Percentiles rank a stretch among this genome's conserved stretches.
phyloP scores from a whole-genome alignment of 106 monocot genomes.

The Cymbidium sinense region DNA sequence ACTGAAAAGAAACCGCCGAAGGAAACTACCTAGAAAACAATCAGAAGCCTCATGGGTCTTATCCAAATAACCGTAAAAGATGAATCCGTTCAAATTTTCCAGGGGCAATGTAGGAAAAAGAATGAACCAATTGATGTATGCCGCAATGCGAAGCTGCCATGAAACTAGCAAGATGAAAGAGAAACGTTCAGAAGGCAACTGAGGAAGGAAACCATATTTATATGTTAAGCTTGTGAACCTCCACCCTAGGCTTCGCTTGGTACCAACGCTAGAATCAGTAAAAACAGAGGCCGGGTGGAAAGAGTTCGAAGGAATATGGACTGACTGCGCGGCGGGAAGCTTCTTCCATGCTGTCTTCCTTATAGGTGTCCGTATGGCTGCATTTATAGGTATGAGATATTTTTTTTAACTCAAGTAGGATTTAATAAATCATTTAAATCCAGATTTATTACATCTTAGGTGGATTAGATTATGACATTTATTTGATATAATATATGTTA shows the following conservation, averaged over 20 bases:
- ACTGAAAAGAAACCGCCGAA: neutral
- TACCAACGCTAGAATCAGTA: neutral
- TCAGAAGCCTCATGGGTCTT: neutral
- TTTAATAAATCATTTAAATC: no score
- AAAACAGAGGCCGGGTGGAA: neutral
- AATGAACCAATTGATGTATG: neutral
- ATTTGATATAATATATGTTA: no score
- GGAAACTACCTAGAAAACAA: neutral
- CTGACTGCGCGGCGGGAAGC: no score
- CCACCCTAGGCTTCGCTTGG: neutral
- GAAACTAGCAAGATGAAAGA: neutral
- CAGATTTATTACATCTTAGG: no score
- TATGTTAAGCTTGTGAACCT: neutral
- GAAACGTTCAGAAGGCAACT: neutral
- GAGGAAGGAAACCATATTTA: neutral
- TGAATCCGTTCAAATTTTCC: neutral
- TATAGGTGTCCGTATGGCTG: no score
- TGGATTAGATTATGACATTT: no score
- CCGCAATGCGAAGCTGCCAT: neutral
- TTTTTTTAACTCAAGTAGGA: no score
- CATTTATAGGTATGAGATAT: no score
- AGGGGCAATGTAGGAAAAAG: neutral
- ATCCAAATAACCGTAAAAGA: neutral
- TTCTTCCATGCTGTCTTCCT: no score
- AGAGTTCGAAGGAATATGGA: no score